These are phyloP conservation scores for Apium graveolens DNA, from an alignment of 129 eudicot genomes.

Conservation along the genomic window DNA sequence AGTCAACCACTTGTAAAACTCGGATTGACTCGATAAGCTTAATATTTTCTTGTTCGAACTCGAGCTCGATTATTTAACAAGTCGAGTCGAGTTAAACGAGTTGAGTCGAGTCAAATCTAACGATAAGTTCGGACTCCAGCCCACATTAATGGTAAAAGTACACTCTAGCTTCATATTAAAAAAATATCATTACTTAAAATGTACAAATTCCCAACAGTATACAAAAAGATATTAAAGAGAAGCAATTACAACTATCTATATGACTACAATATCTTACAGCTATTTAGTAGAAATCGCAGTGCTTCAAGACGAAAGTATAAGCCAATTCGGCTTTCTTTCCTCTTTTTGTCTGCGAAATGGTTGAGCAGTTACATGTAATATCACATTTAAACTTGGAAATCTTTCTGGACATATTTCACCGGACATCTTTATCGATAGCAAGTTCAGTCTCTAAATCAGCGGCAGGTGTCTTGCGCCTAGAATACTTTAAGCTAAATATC, in stretches of 20 bases:
- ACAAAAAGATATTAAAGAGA: not conserved
- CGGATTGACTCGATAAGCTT: no score
- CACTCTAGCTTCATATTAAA: not conserved
- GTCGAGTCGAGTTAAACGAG: no score
- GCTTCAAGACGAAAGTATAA: not conserved
- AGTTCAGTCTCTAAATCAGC: conserved; percentile 41
- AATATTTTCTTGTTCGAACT: no score
- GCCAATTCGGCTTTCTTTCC: not conserved
- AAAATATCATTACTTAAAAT: not conserved
- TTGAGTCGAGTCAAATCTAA: no score
- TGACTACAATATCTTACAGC: not conserved
- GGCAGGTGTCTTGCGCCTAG: conserved; percentile 32
- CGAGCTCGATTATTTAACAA: no score
- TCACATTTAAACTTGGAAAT: not conserved
- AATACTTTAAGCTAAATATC: conserved; percentile 51
- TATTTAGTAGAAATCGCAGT: not conserved
- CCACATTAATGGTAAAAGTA: no score
- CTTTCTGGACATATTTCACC: not conserved
- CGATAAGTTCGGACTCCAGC: no score
- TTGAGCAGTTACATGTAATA: not conserved
- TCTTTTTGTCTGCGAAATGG: not conserved
- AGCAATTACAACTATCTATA: not conserved
- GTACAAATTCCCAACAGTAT: not conserved
- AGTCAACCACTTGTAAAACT: no score
- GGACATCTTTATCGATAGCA: conserved; percentile 30